A percentile compares a stretch with the other conserved stretches of the same genome.
These are phyloP conservation scores for Eurotiales sp. DNA, from an alignment of 2,329 filamentous ascomycete genomes.

Conservation along the genomic window DNA sequence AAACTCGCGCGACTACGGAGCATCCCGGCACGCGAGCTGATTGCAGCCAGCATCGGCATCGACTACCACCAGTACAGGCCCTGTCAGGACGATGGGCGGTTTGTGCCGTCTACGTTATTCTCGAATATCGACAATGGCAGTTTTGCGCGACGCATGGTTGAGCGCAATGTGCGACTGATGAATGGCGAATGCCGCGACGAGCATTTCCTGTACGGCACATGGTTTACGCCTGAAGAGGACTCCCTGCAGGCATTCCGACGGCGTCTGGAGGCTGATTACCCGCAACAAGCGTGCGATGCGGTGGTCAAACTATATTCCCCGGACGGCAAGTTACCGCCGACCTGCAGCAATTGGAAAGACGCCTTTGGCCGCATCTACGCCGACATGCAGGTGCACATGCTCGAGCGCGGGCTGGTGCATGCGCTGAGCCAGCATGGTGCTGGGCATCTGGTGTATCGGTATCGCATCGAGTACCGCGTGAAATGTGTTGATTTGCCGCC, in stretches of 20 bases:
- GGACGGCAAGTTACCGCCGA: constrained; percentile 32
- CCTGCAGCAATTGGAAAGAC: constrained; percentile 46
- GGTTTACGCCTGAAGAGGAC: constrained; percentile 47
- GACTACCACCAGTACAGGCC: constrained; percentile 54
- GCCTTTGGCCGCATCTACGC: constrained; percentile 55
- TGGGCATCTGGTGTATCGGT: constrained; percentile 47
- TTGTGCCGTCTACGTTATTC: constrained; percentile 45
- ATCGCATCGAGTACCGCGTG: constrained; percentile 54
- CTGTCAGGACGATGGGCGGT: constrained; percentile 47
- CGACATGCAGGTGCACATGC: constrained; percentile 53
- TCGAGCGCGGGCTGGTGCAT: constrained; percentile 50
- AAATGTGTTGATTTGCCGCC: constrained; percentile 43
- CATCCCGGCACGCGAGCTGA: constrained; percentile 35
- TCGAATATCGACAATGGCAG: constrained; percentile 46
- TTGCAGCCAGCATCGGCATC: constrained; percentile 42
- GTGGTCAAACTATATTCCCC: constrained; percentile 47
- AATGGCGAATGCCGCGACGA: constrained; percentile 56
- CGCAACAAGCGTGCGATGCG: constrained; percentile 39
- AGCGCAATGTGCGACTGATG: constrained; percentile 47
- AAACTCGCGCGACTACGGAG: constrained; percentile 47
- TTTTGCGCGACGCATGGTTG: constrained; percentile 45
- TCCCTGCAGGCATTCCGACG: constrained; percentile 40
- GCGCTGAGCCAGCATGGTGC: constrained; percentile 42
- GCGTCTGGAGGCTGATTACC: constrained; percentile 53
- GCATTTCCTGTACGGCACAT: constrained; percentile 49